These are phyloP conservation scores for Leccinum barrowsii DNA, from an alignment of 768 basidiomycete species.

Conservation along the genomic window DNA sequence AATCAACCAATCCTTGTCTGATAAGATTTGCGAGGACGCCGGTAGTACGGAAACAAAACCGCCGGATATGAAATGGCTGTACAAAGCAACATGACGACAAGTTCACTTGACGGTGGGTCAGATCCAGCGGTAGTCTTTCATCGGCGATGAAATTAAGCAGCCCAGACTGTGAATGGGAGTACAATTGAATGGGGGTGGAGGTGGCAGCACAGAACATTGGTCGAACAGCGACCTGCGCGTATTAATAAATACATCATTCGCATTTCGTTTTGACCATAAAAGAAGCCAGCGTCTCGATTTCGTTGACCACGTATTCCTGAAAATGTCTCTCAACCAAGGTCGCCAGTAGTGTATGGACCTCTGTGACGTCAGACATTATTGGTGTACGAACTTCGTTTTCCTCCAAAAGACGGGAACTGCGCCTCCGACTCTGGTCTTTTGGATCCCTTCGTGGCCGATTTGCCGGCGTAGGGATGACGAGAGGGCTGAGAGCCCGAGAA, in stretches of 20 bases:
- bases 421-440: constrained; percentile 53
- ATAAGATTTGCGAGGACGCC: constrained; percentile 23
- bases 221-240: constrained; percentile 17
- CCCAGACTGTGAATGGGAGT: constrained; percentile 7
- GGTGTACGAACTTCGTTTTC: constrained; percentile 58
- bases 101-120: neutral
- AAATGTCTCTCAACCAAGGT: constrained; percentile 73
- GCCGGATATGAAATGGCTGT: neutral
- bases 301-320: constrained; percentile 56
- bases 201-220: constrained; percentile 6
- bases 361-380: constrained; percentile 65
- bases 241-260: constrained; percentile 33
- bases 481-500: constrained; percentile 52
- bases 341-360: constrained; percentile 65
- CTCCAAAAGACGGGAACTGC: constrained; percentile 72
- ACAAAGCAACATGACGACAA: neutral
- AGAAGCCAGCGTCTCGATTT: constrained; percentile 77
- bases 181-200: constrained; percentile 13
- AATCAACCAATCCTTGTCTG: constrained; percentile 2
- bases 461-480: constrained; percentile 48
- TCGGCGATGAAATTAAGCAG: neutral
- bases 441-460: constrained; percentile 72
- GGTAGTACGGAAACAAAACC: neutral
- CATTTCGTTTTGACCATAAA: constrained; percentile 74
- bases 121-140: constrained; percentile 2